Evolutionary conservation across 805 yeast genomes (phyloP).

Genomic region (Metschnikowia henanensis): DNA sequence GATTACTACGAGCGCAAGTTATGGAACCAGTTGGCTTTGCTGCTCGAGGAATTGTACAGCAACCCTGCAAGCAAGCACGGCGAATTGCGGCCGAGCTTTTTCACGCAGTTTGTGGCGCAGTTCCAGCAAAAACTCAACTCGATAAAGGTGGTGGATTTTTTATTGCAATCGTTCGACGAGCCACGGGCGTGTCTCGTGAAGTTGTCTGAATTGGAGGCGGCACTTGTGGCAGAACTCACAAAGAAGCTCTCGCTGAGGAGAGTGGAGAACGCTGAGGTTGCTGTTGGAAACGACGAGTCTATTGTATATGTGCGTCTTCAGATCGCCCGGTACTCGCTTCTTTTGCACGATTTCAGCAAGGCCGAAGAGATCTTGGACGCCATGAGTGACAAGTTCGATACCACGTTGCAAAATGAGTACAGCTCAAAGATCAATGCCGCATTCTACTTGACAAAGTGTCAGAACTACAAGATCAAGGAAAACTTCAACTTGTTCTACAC

Average conservation of each 20-base stretch:
- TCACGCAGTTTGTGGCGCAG: constrained; percentile 63
- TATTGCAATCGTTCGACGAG: constrained; percentile 49
- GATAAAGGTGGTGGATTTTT: constrained; percentile 74
- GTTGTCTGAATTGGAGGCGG: constrained; percentile 33
- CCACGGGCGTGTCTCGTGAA: constrained; percentile 33
- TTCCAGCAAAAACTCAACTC: constrained; percentile 75
- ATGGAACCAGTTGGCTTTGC: constrained; percentile 90
- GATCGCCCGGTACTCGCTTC: constrained; percentile 68
- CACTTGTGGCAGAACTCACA: constrained; percentile 25
- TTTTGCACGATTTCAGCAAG: constrained; percentile 49
- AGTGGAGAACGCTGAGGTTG: constrained; percentile 26
- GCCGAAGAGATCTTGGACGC: constrained; percentile 70
- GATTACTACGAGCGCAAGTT: constrained; percentile 84
- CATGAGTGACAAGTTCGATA: constrained; percentile 57
- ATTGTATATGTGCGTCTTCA: constrained; percentile 53
- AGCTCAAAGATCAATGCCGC: constrained; percentile 72
- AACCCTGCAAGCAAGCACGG: constrained; percentile 47
- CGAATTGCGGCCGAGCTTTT: constrained; percentile 60
- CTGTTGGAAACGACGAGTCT: constrained; percentile 54
- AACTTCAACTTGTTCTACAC: constrained; percentile 84
- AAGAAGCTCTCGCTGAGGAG: constrained; percentile 29
- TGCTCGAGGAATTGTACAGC: constrained; percentile 60
- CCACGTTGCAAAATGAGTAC: constrained; percentile 30
- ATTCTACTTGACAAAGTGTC: constrained; percentile 77
- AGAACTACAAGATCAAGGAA: constrained; percentile 66